Evolutionary conservation across 2,329 filamentous ascomycete species (phyloP).

Genomic region (Daldinia sp.): DNA sequence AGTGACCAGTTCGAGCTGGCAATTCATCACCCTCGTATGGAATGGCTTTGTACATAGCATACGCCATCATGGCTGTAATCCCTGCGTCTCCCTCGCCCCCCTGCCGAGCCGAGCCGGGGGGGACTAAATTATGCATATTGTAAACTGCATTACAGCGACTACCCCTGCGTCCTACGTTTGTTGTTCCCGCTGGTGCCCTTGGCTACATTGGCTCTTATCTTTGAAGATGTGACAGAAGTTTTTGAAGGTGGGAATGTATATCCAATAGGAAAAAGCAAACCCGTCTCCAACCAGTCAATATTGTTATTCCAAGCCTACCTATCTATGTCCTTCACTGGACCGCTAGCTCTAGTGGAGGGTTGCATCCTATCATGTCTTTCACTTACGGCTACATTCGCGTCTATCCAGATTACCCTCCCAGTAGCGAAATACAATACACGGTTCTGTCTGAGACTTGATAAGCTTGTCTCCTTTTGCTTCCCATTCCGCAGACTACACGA

Average conservation of each 20-base stretch:
- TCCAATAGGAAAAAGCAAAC: constrained; percentile 33
- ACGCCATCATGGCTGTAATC: constrained; percentile 5
- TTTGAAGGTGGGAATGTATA: constrained; percentile 11
- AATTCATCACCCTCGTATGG: too few species aligned
- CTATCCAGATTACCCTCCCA: background rate
- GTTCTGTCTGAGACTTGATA: constrained; percentile 22
- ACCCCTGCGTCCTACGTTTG: constrained; percentile 36
- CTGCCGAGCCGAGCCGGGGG: constrained; percentile 34
- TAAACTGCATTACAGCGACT: constrained; percentile 15
- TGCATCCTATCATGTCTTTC: constrained; percentile 21
- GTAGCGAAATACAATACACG: background rate
- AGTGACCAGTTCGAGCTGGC: too few species aligned
- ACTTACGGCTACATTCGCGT: constrained; percentile 13
- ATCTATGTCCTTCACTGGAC: constrained; percentile 24
- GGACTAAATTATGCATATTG: constrained; percentile 23
- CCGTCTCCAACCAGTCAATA: constrained; percentile 17
- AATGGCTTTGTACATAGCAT: constrained; percentile 4
- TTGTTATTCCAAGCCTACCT: constrained; percentile 9
- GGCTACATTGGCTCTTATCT: background rate
- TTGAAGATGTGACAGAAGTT: constrained; percentile 8
- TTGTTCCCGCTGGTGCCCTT: constrained; percentile 2
- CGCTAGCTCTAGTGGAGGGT: constrained; percentile 16
- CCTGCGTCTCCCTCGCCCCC: constrained; percentile 26
- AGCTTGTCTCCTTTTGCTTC: background rate
- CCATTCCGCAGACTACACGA: constrained; percentile 19